Evolutionary conservation across 1,284 basidiomycete genomes (phyloP).

Genomic region (Ganoderma resinaceum): DNA sequence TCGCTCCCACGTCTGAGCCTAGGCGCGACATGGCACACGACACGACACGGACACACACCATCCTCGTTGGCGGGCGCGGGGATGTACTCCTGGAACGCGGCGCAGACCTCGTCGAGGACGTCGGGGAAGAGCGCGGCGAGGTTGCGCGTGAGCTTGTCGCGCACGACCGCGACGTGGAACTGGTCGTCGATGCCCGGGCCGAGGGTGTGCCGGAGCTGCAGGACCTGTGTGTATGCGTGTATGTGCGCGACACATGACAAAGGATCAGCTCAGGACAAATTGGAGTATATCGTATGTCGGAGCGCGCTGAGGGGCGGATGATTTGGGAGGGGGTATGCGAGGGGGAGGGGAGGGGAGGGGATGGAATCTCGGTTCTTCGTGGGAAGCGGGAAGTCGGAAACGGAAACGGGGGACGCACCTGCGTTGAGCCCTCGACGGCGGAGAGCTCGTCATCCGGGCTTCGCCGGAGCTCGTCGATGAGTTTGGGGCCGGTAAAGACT

Average conservation of each 20-base stretch:
- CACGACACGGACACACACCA: conserved; percentile 19
- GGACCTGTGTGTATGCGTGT: conserved; percentile 8
- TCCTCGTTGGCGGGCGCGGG: conserved; percentile 29
- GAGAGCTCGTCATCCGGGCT: conserved; percentile 50
- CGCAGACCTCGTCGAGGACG: conserved; percentile 39
- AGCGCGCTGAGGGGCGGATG: not conserved
- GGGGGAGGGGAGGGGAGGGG: not conserved
- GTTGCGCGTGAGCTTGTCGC: conserved; percentile 37
- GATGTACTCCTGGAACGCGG: conserved; percentile 35
- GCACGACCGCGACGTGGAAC: conserved; percentile 40
- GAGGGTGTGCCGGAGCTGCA: conserved; percentile 28
- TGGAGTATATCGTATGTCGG: not conserved
- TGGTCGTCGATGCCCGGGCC: conserved; percentile 33
- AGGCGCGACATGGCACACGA: not conserved
- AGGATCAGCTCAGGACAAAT: not conserved
- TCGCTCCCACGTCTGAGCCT: not conserved
- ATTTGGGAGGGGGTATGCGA: too few relatives aligned
- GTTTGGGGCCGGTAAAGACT: conserved; percentile 43
- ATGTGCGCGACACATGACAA: not conserved
- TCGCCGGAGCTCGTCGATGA: conserved; percentile 51
- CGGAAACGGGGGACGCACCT: conserved; percentile 25
- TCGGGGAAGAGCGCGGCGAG: conserved; percentile 37
- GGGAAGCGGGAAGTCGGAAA: not conserved
- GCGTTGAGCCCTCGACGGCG: conserved; percentile 42
- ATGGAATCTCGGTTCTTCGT: not conserved